These are phyloP conservation scores for Aquilaria agallochum DNA, from an alignment of 441 rosid species.

Conservation along the genomic window DNA sequence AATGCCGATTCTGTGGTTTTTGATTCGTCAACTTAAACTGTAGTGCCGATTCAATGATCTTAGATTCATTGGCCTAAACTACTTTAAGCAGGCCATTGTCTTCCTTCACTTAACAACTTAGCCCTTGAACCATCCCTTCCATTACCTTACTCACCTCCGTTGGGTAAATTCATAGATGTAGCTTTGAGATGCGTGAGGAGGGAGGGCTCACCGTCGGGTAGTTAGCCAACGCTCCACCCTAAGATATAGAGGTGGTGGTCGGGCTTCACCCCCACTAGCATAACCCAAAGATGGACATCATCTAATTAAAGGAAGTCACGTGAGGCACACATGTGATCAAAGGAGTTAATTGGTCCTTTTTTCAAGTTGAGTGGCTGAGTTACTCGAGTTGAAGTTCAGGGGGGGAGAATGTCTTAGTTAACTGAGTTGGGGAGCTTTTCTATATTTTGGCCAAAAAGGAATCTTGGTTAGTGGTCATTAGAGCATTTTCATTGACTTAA, in stretches of 20 bases:
- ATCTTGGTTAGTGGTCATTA: too few relatives aligned
- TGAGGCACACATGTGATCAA: too few relatives aligned
- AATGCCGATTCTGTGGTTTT: too few relatives aligned
- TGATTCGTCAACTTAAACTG: neutral
- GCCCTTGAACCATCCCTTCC: conserved; percentile 70
- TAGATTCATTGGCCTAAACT: conserved; percentile 62
- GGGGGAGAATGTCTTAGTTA: too few relatives aligned
- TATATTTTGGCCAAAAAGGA: too few relatives aligned
- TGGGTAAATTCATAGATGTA: conserved; percentile 14
- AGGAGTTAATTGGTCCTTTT: too few relatives aligned
- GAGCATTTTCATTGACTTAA: too few relatives aligned
- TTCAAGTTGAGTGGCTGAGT: too few relatives aligned
- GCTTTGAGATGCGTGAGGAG: neutral
- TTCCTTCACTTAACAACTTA: conserved; percentile 63
- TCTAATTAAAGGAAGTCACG: too few relatives aligned
- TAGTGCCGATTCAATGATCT: conserved; percentile 37
- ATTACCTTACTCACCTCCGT: neutral
- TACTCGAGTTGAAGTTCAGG: too few relatives aligned
- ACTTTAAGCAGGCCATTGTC: conserved; percentile 69
- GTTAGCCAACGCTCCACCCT: conserved; percentile 37
- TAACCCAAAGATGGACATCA: too few relatives aligned
- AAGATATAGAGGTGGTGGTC: conserved; percentile 25
- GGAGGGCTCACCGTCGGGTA: conserved; percentile 32
- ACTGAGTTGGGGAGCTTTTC: too few relatives aligned
- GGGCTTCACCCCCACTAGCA: neutral